Evolutionary conservation across 2,329 filamentous ascomycete species (phyloP).

Genomic region (Colletotrichum acutatum): DNA sequence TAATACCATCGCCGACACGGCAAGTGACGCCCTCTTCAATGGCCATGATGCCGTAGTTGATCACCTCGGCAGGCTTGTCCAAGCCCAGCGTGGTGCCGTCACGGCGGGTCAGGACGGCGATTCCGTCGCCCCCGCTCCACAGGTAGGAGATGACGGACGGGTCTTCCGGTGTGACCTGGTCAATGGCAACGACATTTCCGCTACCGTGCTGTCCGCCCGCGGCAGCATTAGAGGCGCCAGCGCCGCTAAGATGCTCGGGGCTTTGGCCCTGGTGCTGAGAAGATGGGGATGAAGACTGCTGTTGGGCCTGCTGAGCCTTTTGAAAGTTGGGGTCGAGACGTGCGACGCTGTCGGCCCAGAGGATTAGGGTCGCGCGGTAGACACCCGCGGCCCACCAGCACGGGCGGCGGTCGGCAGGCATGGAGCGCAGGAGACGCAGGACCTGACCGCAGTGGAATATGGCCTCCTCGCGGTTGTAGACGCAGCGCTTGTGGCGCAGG

Average conservation of each 20-base stretch:
- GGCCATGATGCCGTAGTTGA: constrained; percentile 52
- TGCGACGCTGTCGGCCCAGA: constrained; percentile 72
- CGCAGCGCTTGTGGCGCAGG: constrained; percentile 70
- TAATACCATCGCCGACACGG: constrained; percentile 57
- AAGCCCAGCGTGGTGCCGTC: constrained; percentile 48
- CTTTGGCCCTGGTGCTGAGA: constrained; percentile 21
- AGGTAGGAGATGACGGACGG: constrained; percentile 49
- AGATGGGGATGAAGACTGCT: constrained; percentile 32
- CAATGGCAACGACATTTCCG: constrained; percentile 46
- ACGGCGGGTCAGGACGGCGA: constrained; percentile 44
- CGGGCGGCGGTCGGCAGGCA: constrained; percentile 70
- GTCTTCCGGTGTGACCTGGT: constrained; percentile 54
- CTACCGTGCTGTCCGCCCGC: neutral
- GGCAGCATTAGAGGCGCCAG: constrained; percentile 11
- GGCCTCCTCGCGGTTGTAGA: constrained; percentile 71
- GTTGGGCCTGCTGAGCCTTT: constrained; percentile 33
- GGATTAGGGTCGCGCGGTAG: constrained; percentile 72
- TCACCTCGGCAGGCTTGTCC: constrained; percentile 50
- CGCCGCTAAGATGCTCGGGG: constrained; percentile 25
- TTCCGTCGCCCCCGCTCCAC: constrained; percentile 50
- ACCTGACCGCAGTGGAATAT: constrained; percentile 77
- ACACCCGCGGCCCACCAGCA: constrained; percentile 78
- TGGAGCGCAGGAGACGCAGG: constrained; percentile 67
- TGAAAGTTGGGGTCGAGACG: constrained; percentile 44
- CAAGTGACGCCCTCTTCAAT: constrained; percentile 54